phyloP scores from a whole-genome alignment of 495 filamentous ascomycete species.

The Penicillium argentinense region DNA sequence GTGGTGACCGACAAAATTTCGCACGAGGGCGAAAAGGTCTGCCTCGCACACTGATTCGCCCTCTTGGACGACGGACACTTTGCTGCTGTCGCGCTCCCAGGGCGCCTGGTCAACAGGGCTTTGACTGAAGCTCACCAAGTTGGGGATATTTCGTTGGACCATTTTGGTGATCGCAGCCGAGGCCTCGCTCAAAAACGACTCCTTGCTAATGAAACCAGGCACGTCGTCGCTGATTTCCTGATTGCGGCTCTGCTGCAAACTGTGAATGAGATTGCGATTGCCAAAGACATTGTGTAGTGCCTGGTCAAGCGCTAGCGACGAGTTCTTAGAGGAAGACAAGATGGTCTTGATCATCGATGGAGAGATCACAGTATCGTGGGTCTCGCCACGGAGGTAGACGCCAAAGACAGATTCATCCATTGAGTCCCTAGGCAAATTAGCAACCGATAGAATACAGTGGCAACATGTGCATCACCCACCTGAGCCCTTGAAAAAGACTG shows the following conservation, averaged over 20 bases:
- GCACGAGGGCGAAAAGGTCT: constrained; percentile 52
- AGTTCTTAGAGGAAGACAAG: constrained; percentile 35
- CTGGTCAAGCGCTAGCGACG: constrained; percentile 35
- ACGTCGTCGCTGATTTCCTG: constrained; percentile 38
- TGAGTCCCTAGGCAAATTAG: constrained; percentile 23
- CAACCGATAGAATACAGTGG: constrained; percentile 15
- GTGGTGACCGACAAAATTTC: constrained; percentile 53
- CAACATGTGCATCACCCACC: neutral
- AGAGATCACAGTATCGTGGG: constrained; percentile 51
- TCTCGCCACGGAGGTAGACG: constrained; percentile 49
- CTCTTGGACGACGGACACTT: constrained; percentile 33
- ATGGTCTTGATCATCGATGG: constrained; percentile 49
- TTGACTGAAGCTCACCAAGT: constrained; percentile 58
- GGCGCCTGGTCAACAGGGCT: constrained; percentile 59
- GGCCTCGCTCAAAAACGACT: constrained; percentile 42
- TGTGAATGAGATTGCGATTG: constrained; percentile 31
- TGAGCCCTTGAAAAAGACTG: constrained; percentile 33
- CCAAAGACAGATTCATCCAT: constrained; percentile 51
- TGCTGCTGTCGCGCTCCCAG: constrained; percentile 57
- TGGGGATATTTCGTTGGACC: constrained; percentile 43
- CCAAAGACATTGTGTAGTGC: constrained; percentile 54
- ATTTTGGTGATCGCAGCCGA: constrained; percentile 30
- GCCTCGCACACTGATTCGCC: constrained; percentile 45
- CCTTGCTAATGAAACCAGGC: constrained; percentile 40
- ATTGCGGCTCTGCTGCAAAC: constrained; percentile 29